Evolutionary conservation across 192 early-diverging fungal species (phyloP).

Genomic region (Backusella macrospora): DNA sequence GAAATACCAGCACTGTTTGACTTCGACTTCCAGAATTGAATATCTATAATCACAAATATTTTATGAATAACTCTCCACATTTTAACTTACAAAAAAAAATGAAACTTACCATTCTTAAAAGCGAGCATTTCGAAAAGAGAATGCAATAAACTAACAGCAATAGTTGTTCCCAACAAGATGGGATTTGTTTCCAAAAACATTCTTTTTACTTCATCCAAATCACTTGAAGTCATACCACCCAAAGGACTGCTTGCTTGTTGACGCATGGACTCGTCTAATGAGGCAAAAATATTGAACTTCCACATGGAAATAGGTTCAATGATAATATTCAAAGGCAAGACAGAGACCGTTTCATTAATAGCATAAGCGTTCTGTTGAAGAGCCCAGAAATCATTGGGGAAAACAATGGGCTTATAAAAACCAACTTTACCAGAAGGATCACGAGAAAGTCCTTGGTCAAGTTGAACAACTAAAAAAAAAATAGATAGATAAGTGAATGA

Average conservation of each 20-base stretch:
- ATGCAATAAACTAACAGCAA: conserved; percentile 80
- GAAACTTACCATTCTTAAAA: conserved; percentile 83
- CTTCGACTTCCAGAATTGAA: conserved; percentile 86
- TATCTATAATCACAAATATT: conserved; percentile 55
- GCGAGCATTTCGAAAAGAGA: conserved; percentile 89
- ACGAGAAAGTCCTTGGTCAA: conserved; percentile 41
- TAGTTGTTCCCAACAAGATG: conserved; percentile 72
- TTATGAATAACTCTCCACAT: not conserved
- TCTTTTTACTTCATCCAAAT: conserved; percentile 83
- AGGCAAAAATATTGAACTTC: conserved; percentile 72
- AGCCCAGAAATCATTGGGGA: conserved; percentile 84
- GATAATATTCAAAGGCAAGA: conserved; percentile 67
- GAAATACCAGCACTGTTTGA: conserved; percentile 84
- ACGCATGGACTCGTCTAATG: conserved; percentile 57
- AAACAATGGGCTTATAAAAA: conserved; percentile 71
- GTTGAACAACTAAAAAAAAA: conserved; percentile 37
- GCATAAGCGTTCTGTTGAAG: conserved; percentile 64
- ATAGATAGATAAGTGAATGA: not conserved
- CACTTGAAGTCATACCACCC: conserved; percentile 49
- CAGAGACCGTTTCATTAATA: conserved; percentile 76
- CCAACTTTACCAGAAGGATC: conserved; percentile 45
- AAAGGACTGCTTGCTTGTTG: conserved; percentile 65
- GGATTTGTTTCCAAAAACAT: conserved; percentile 94
- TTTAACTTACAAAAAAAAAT: conserved; percentile 9
- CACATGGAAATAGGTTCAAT: conserved; percentile 68